Evolutionary conservation across 2,329 filamentous ascomycete genomes (phyloP), one percentile per base, ranked within the genome.

Genomic region (Aureobasidium sp.): DNA sequence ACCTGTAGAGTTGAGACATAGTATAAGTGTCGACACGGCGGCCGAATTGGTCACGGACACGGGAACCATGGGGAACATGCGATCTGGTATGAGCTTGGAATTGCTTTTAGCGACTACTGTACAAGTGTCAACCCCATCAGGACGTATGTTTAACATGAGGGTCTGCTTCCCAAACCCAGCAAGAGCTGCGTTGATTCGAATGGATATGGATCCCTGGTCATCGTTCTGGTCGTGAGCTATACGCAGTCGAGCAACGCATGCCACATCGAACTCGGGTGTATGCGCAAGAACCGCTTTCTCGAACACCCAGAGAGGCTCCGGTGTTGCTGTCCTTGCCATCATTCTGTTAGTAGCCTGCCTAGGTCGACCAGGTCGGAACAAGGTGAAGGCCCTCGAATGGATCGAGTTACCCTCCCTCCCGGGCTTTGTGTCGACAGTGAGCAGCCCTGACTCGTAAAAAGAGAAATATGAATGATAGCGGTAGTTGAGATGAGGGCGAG

Each of bases 381-480:
- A 21, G 29, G 17, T 17, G 37, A 54, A 42, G 8, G 25, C 57
- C 57, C 57, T 60, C 57, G 57, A 59, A n/a, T 17, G 2, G n/a
- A 50, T 43, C 57, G 57, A 60, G 37, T 46, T 31, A 45, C 57
- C 57, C 57, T 60, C 57, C 57, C 57, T 51, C 57, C 57, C 57
- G 37, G 46, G 57, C 57, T 60, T 60, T 51, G 25, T 42, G 46
- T 19, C 35, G 46, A 51, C 19, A 25, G 35, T 27, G 46, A 60
- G 57, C 57, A 60, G 57, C 57, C 46, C 57, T 60, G 57, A 43
- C 57, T 60, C 57, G 46, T 29, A 51, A 1, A 21, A 11, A 2
- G 15, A 49, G 17, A 42, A 3, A 23, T 51, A 38, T 17, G 17
- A 37, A 47, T 35, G 29, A 47, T 47, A 6, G n/a, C 1, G 3